Evolutionary conservation across 1,284 basidiomycete species (phyloP).

Genomic region (Sphagnurus paluster): DNA sequence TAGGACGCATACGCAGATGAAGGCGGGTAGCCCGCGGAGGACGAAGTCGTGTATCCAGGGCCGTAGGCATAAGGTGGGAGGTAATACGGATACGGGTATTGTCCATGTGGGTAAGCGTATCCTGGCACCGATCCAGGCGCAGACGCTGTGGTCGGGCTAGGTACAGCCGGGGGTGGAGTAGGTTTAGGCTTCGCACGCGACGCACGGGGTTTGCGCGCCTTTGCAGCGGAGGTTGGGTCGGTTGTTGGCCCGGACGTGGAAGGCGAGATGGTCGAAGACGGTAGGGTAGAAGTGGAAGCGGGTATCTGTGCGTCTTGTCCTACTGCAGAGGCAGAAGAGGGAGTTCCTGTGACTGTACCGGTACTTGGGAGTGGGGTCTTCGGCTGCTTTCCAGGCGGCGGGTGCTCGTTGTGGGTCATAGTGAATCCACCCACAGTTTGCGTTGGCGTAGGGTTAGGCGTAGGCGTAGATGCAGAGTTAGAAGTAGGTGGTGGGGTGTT

Average conservation of each 20-base stretch:
- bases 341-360: too few relatives aligned
- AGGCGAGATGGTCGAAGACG: too few relatives aligned
- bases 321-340: too few relatives aligned
- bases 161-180: background rate
- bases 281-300: too few relatives aligned
- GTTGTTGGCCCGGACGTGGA: too few relatives aligned
- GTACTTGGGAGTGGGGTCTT: background rate
- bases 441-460: background rate
- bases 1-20: slow-evolving; percentile 9
- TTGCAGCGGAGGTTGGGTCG: slow-evolving; percentile 1
- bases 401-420: too few relatives aligned
- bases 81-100: too few relatives aligned
- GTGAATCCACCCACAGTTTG: background rate
- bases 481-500: background rate
- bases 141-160: background rate
- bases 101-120: too few relatives aligned
- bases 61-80: slow-evolving; percentile 7
- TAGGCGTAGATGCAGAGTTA: background rate
- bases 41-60: slow-evolving; percentile 8
- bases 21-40: slow-evolving; percentile 24
- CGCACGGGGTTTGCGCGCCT: slow-evolving; percentile 4
- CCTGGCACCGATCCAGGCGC: too few relatives aligned
- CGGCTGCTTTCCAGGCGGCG: background rate
- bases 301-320: too few relatives aligned
- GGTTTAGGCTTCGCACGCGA: slow-evolving; percentile 5